phyloP scores from a whole-genome alignment of 192 early-diverging fungal species.

The Rhizoclosmatium sp. region DNA sequence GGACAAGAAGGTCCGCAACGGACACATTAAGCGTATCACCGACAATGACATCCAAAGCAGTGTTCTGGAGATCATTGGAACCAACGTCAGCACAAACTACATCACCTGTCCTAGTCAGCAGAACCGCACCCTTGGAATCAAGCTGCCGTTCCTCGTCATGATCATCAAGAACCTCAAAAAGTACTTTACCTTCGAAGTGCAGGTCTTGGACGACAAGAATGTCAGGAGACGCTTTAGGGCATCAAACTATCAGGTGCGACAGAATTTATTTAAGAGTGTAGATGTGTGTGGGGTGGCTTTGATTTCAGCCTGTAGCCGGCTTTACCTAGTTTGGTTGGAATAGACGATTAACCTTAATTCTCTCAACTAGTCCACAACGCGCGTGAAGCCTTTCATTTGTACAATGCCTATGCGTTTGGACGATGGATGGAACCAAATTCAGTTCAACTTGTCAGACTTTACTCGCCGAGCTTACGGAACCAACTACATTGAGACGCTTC shows the following conservation, averaged over 20 bases:
- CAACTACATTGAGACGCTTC: constrained; percentile 82
- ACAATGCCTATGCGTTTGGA: constrained; percentile 94
- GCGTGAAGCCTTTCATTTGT: constrained; percentile 86
- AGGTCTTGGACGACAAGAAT: constrained; percentile 85
- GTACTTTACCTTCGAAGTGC: constrained; percentile 93
- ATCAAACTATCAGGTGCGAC: constrained; percentile 85
- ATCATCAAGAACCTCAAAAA: constrained; percentile 88
- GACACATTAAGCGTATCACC: constrained; percentile 78
- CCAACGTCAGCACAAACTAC: constrained; percentile 84
- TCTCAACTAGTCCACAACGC: constrained; percentile 70
- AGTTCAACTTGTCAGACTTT: constrained; percentile 88
- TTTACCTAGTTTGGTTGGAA: too few relatives aligned
- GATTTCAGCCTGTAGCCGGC: too few relatives aligned
- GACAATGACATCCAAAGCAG: constrained; percentile 85
- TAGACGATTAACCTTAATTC: neutral
- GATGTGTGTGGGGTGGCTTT: neutral
- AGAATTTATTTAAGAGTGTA: neutral
- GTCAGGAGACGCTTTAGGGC: constrained; percentile 82
- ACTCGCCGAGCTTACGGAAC: constrained; percentile 89
- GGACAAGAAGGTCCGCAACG: constrained; percentile 71
- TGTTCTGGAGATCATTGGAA: constrained; percentile 81
- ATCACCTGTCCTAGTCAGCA: constrained; percentile 83
- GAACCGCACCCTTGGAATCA: constrained; percentile 86
- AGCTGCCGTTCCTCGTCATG: constrained; percentile 87
- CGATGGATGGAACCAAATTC: constrained; percentile 95